These are phyloP conservation scores for Colletotrichum agaves DNA, from an alignment of 2,329 filamentous ascomycete genomes.

Conservation along the genomic window DNA sequence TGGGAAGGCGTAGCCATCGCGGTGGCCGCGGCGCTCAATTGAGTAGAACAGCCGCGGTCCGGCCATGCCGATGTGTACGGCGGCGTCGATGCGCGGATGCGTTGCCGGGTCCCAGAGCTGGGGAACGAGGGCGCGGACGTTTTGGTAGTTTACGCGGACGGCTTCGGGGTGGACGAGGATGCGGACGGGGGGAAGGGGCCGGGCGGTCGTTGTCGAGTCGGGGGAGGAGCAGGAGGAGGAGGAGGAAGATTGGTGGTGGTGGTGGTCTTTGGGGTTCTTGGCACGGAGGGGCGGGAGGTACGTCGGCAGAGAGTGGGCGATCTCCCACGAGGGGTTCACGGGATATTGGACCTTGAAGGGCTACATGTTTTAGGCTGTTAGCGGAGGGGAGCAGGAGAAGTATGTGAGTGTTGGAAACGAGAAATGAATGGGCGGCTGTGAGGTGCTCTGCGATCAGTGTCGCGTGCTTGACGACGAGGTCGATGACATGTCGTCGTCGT, in stretches of 20 bases:
- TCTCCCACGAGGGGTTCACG: conserved; percentile 84
- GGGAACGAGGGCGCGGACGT: conserved; percentile 72
- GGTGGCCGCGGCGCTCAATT: conserved; percentile 76
- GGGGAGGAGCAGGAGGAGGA: not conserved
- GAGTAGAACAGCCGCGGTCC: conserved; percentile 71
- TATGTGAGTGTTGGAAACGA: not conserved
- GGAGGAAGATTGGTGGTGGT: not conserved
- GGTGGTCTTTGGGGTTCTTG: conserved; percentile 52
- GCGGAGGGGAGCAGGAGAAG: conserved; percentile 7
- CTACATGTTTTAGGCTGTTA: conserved; percentile 54
- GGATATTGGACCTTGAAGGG: conserved; percentile 79
- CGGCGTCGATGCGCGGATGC: conserved; percentile 66
- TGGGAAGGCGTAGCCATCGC: conserved; percentile 75
- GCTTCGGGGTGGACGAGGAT: conserved; percentile 74
- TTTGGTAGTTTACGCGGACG: conserved; percentile 77
- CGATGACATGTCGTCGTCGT: not conserved
- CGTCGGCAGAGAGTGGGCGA: conserved; percentile 74
- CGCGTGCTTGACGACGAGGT: not conserved
- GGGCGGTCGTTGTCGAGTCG: conserved; percentile 40
- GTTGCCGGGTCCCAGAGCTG: conserved; percentile 63
- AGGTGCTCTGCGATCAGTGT: not conserved
- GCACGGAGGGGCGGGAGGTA: conserved; percentile 65
- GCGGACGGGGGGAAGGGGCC: conserved; percentile 61
- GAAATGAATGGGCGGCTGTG: not conserved
- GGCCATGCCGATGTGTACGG: conserved; percentile 86